phyloP scores from a whole-genome alignment of 208 protist species.

The Sergeia podlipaevii region DNA sequence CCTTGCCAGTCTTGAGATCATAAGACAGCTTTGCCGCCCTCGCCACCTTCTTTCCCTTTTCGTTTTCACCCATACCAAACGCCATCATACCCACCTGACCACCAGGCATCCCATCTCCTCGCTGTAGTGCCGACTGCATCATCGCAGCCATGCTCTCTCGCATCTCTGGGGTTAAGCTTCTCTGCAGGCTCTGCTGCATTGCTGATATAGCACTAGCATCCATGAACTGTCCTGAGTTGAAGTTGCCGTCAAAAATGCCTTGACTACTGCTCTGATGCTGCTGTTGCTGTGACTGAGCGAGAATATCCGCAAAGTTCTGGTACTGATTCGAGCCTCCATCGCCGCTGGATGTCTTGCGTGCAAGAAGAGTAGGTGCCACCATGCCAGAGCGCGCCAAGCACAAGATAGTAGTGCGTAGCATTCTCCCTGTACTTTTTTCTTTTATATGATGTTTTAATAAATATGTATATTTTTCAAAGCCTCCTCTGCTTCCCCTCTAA shows the following conservation, averaged over 20 bases:
- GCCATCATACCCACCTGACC: conserved; percentile 86
- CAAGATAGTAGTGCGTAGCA: conserved; percentile 10
- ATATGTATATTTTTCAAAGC: too few relatives aligned
- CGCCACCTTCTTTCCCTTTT: conserved; percentile 88
- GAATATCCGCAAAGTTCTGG: conserved; percentile 57
- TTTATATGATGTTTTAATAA: too few relatives aligned
- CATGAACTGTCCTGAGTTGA: conserved; percentile 46
- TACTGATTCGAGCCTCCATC: conserved; percentile 21
- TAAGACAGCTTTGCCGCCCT: conserved; percentile 68
- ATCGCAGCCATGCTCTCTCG: conserved; percentile 76
- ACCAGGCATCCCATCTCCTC: conserved; percentile 52
- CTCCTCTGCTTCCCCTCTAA: too few relatives aligned
- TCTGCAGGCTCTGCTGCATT: conserved; percentile 65
- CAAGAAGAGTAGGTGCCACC: conserved; percentile 2
- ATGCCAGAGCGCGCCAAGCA: background rate
- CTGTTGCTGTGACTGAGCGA: conserved; percentile 32
- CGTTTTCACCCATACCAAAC: conserved; percentile 87
- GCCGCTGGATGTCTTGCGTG: conserved; percentile 18
- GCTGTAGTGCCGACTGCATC: conserved; percentile 58
- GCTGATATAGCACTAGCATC: conserved; percentile 44
- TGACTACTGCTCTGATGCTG: background rate
- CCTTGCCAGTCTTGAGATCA: conserved; percentile 72
- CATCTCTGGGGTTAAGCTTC: conserved; percentile 81
- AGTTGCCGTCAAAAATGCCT: conserved; percentile 78
- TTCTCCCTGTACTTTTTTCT: conserved; percentile 6